A percentile compares a stretch with the other conserved stretches of the same genome.
Conservation (phyloP, 208 protist genomes). For the Acanthamoeba lenticulata region DNA sequence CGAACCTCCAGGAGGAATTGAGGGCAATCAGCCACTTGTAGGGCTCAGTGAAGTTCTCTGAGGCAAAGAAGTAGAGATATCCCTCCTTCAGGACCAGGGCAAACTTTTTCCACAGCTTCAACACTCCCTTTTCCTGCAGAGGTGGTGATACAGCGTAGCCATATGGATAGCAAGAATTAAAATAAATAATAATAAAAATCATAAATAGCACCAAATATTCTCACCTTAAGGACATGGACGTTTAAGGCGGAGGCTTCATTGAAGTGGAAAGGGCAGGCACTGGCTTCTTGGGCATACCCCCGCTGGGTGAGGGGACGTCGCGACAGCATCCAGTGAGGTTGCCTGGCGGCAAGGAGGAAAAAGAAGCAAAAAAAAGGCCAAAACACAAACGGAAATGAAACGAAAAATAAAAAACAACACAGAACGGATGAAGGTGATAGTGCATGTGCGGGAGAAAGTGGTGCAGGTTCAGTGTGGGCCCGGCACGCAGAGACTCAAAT, state of each 20-base stretch:
- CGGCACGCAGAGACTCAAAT: neutral
- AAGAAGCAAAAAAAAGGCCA: neutral
- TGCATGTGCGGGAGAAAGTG: constrained; percentile 49
- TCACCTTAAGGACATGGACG: no score
- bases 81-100: neutral
- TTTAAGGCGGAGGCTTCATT: no score
- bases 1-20: neutral
- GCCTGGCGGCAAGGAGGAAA: no score
- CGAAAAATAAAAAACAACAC: neutral
- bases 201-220: no score
- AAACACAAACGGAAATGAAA: no score
- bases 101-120: neutral
- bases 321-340: no score
- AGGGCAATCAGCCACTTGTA: neutral
- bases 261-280: no score
- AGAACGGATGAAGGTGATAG: constrained; percentile 6
- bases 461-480: neutral
- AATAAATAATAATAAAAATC: no score
- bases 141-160: neutral
- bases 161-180: no score
- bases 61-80: neutral
- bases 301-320: no score
- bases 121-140: neutral
- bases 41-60: neutral
- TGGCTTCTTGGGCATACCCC: no score